A percentile compares a stretch with the other conserved stretches of the same genome.
phyloP scores from a whole-genome alignment of 1,284 basidiomycete species.

The Cryptococcus maquisensis region DNA sequence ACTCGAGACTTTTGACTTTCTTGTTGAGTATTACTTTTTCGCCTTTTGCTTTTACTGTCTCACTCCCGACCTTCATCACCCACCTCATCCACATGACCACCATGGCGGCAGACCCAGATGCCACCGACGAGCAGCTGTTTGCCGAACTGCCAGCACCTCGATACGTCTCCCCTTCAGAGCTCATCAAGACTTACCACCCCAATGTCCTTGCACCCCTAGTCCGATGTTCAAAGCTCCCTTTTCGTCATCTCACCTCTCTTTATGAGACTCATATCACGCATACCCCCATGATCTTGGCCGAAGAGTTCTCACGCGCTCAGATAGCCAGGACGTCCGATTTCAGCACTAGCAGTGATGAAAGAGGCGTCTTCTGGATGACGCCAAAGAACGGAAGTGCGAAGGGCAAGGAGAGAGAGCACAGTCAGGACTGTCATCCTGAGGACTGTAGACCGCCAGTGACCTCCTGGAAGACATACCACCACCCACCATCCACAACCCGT shows the following conservation, averaged over 20 bases:
- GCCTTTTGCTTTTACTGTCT: neutral
- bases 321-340: constrained; percentile 57
- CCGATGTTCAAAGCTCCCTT: constrained; percentile 58
- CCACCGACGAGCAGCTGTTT: constrained; percentile 12
- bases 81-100: neutral
- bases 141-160: constrained; percentile 35
- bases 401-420: neutral
- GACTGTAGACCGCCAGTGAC: constrained; percentile 2
- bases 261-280: constrained; percentile 59
- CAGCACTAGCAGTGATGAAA: constrained; percentile 52
- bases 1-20: neutral
- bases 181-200: constrained; percentile 49
- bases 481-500: constrained; percentile 23
- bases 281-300: constrained; percentile 60
- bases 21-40: neutral
- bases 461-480: constrained; percentile 19
- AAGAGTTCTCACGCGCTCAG: constrained; percentile 56
- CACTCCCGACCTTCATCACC: neutral
- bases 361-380: constrained; percentile 54
- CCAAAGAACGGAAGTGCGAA: constrained; percentile 9
- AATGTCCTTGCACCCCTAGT: constrained; percentile 57
- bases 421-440: constrained; percentile 6
- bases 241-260: constrained; percentile 55
- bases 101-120: constrained; percentile 10
- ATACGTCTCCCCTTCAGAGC: constrained; percentile 47